A percentile compares a stretch with the other conserved stretches of the same genome.
Conservation (phyloP, 2,329 filamentous ascomycete genomes). For the Aspergillus sp. region DNA sequence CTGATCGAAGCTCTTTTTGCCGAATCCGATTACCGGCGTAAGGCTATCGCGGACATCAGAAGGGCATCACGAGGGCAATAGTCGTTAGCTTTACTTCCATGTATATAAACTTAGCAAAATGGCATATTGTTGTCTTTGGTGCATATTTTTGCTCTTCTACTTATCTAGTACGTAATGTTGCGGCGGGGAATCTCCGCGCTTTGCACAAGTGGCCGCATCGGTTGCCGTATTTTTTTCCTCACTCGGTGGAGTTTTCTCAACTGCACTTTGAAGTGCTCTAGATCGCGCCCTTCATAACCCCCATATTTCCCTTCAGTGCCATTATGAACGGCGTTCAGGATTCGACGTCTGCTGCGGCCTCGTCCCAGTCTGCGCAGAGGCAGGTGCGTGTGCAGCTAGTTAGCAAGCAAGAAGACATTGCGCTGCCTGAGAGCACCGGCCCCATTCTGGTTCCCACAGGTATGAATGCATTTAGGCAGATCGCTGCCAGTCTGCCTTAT, state of each 20-base stretch:
- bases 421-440: constrained; percentile 56
- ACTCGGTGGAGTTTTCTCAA: constrained; percentile 29
- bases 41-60: constrained; percentile 60
- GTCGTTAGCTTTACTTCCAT: neutral
- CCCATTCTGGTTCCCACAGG: constrained; percentile 61
- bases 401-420: constrained; percentile 55
- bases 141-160: neutral
- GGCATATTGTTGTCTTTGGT: neutral
- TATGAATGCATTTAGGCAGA: constrained; percentile 33
- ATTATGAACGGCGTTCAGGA: constrained; percentile 31
- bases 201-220: constrained; percentile 45
- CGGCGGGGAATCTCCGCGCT: constrained; percentile 35
- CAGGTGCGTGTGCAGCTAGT: constrained; percentile 59
- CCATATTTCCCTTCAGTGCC: constrained; percentile 1
- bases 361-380: constrained; percentile 35
- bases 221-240: constrained; percentile 44
- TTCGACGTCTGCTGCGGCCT: constrained; percentile 20
- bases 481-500: neutral
- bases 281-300: constrained; percentile 4
- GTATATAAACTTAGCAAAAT: neutral
- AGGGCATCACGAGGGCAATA: constrained; percentile 31
- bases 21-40: constrained; percentile 60
- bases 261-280: constrained; percentile 10
- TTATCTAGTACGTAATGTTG: neutral
- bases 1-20: constrained; percentile 66